These are phyloP conservation scores for Dianthus caryophyllus DNA, from an alignment of 148 eudicot genomes.

Conservation along the genomic window DNA sequence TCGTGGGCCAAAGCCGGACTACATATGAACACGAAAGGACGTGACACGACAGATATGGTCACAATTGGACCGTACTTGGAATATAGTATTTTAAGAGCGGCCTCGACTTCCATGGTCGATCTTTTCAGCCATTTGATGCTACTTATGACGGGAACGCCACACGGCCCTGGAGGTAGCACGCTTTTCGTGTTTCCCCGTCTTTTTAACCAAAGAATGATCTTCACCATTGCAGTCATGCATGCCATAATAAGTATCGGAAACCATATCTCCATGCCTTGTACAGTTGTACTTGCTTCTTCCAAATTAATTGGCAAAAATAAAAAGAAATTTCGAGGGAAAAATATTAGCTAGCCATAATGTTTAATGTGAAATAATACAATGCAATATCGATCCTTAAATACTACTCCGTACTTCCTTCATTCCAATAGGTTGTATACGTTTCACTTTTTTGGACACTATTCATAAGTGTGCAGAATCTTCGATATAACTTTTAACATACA, in stretches of 20 bases:
- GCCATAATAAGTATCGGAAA: not conserved
- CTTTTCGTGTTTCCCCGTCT: not conserved
- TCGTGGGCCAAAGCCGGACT: conserved; percentile 41
- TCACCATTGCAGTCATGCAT: not conserved
- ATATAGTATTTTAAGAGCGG: conserved; percentile 28
- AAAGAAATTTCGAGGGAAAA: no score
- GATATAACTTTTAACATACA: no score
- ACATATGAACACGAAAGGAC: conserved; percentile 39
- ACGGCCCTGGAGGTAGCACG: conserved; percentile 52
- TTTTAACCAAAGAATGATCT: not conserved
- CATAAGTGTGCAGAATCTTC: no score
- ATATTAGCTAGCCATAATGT: no score
- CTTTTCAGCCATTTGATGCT: conserved; percentile 33
- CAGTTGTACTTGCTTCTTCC: not conserved
- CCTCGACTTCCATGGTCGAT: conserved; percentile 36
- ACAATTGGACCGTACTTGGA: conserved; percentile 41
- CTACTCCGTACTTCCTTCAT: no score
- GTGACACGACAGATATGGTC: conserved; percentile 25
- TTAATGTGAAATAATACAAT: no score
- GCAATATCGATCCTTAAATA: no score
- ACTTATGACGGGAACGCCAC: conserved; percentile 35
- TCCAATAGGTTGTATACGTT: no score
- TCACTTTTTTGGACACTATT: no score
- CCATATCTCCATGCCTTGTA: conserved; percentile 1
- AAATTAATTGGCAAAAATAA: not conserved